Percentiles rank a stretch among this genome's conserved stretches.
Conservation (phyloP, 495 filamentous ascomycete species). For the Cenococcum geophilum region DNA sequence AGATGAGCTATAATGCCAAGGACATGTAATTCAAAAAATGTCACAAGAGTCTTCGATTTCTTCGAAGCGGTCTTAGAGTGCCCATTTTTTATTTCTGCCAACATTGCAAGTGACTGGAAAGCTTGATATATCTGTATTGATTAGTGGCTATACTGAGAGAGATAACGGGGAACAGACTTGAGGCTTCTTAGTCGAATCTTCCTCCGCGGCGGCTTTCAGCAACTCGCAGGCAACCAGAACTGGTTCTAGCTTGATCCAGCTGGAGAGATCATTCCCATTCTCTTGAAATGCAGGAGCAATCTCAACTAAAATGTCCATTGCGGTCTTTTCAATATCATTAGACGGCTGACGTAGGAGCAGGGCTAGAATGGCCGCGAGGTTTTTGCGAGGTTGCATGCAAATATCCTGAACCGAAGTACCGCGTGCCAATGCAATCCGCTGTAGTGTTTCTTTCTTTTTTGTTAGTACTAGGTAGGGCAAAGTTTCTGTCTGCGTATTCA, state of each 20-base stretch:
- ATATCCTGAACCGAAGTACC: constrained; percentile 52
- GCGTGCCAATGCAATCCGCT: constrained; percentile 69
- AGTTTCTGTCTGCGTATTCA: constrained; percentile 71
- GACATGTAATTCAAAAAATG: constrained; percentile 79
- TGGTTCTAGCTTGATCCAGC: constrained; percentile 68
- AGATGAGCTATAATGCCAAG: constrained; percentile 83
- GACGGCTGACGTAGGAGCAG: constrained; percentile 69
- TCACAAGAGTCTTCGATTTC: constrained; percentile 52
- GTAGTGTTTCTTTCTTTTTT: constrained; percentile 69
- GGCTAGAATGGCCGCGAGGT: constrained; percentile 72
- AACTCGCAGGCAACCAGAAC: constrained; percentile 70
- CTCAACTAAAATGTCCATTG: constrained; percentile 60
- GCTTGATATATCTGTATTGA: constrained; percentile 51
- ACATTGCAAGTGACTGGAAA: constrained; percentile 58
- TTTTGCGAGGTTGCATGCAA: constrained; percentile 55
- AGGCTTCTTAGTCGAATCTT: constrained; percentile 53
- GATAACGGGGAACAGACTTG: constrained; percentile 41
- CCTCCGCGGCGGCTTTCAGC: constrained; percentile 73
- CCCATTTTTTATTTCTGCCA: constrained; percentile 52
- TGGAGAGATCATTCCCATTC: constrained; percentile 55
- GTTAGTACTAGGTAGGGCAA: constrained; percentile 79
- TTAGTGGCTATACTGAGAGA: constrained; percentile 22
- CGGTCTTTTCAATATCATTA: constrained; percentile 56
- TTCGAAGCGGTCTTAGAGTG: constrained; percentile 46
- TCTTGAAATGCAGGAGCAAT: constrained; percentile 58